Conservation (phyloP, 75 land plant genomes). For the Cunninghamia lanceolata region DNA sequence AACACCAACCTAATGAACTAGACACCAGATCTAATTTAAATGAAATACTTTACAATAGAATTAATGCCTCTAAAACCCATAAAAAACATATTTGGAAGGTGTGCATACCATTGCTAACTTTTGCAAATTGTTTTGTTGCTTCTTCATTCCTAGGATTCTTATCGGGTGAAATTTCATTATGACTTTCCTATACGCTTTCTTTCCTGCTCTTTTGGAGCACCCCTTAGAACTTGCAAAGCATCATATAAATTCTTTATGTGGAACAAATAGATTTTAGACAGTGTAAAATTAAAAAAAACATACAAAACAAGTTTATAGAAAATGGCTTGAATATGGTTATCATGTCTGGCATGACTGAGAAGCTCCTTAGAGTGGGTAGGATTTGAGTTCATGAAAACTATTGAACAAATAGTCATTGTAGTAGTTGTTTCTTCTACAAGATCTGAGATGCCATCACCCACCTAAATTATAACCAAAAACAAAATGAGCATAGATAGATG, state of each 20-base stretch:
- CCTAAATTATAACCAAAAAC: conserved; percentile 15
- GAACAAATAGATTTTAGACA: background rate
- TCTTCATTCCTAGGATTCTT: conserved; percentile 93
- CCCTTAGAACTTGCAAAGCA: conserved; percentile 62
- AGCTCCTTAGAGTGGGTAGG: too few relatives aligned
- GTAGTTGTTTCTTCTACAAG: too few relatives aligned
- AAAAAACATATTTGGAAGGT: background rate
- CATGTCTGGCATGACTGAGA: too few relatives aligned
- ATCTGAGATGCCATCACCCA: conserved; percentile 55
- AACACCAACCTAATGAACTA: too few relatives aligned
- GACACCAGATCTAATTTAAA: background rate
- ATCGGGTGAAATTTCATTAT: conserved; percentile 91
- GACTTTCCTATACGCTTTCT: conserved; percentile 82
- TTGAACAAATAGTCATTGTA: too few relatives aligned
- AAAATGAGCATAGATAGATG: background rate
- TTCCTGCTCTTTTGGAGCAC: conserved; percentile 86
- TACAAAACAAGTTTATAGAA: too few relatives aligned
- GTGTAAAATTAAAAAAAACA: too few relatives aligned
- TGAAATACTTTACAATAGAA: background rate
- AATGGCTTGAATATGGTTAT: too few relatives aligned
- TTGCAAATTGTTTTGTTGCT: conserved; percentile 84
- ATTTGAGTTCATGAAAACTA: too few relatives aligned
- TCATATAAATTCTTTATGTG: conserved; percentile 79
- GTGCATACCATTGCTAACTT: conserved; percentile 70
- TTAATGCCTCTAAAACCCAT: background rate